Evolutionary conservation across 345 rosid genomes (phyloP).

Genomic region (Moringa oleifera): DNA sequence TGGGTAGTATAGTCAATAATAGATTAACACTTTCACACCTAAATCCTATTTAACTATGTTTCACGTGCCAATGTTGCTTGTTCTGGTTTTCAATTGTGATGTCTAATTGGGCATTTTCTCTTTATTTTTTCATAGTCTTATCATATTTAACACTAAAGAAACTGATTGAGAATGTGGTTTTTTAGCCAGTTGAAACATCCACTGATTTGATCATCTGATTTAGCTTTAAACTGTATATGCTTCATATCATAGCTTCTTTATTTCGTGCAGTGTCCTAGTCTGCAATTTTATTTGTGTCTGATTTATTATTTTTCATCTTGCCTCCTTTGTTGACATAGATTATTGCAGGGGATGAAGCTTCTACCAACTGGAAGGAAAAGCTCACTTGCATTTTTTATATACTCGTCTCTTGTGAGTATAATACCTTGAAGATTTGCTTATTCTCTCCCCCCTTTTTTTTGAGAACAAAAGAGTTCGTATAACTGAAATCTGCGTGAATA

Average conservation of each 20-base stretch:
- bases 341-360: constrained; percentile 86
- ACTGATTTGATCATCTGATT: neutral
- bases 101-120: neutral
- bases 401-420: constrained; percentile 69
- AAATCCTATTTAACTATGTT: too few species aligned
- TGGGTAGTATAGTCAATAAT: too few species aligned
- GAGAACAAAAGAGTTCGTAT: neutral
- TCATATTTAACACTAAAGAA: too few species aligned
- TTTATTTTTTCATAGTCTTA: too few species aligned
- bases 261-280: neutral
- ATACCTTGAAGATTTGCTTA: neutral
- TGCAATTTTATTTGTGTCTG: neutral
- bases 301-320: constrained; percentile 10
- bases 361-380: constrained; percentile 78
- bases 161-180: neutral
- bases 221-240: neutral
- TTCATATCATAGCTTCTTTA: too few species aligned
- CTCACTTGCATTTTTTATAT: constrained; percentile 75
- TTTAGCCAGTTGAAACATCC: neutral
- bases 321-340: neutral
- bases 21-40: too few species aligned
- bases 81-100: too few species aligned
- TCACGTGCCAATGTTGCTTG: too few species aligned
- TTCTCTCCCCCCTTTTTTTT: neutral
- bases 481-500: neutral